Evolutionary conservation across 345 rosid species (phyloP), one percentile per base, ranked within the genome.

Genomic region (Eucalyptus marginata): DNA sequence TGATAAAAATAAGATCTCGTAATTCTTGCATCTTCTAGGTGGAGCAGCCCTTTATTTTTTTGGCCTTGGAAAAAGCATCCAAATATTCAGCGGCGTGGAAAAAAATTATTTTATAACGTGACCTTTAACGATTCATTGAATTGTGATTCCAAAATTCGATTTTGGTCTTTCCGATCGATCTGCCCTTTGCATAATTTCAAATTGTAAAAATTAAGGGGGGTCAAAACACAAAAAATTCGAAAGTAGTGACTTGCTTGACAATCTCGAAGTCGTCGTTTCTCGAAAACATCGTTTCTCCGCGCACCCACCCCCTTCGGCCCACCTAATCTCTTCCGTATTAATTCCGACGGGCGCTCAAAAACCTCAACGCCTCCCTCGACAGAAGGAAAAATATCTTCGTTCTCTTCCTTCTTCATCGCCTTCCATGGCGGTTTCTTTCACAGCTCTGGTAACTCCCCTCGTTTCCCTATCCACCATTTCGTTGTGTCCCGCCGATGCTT

Each of bases 341-440:
- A 22, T 76, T 10, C 47, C 47, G 84, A 6, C 16, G 2, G 47
- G 2, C 13, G 29, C 47, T 76, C 84, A 20, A 20, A 40, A 36
- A 20, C 84, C 84, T 3, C 8, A 20, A 20, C 29, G 13, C 47
- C 24, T 40, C 31, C 29, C 47, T 40, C 15, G 27, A 6, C 47
- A 11, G 47, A 22, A 40, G 10, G 46, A 76, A 58, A 81, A 52
- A 27, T 13, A 29, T 52, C 76, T 18, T 2, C 56, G 25, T 86
- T 59, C 59, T 17, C 47, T 27, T 58, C n/a, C n/a, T 7, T 29
- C 15, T 46, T 16, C 89, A 49, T 46, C 59, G 50, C 51, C 93
- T 80, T 88, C 91, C 87, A 96, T 96, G 97, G 98, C 98, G 90
- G 88, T 94, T 86, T 87, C 93, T 4, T 89, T 93, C 79, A 90